phyloP scores from a whole-genome alignment of 2,329 filamentous ascomycete species.

The Phialocephala sp. region DNA sequence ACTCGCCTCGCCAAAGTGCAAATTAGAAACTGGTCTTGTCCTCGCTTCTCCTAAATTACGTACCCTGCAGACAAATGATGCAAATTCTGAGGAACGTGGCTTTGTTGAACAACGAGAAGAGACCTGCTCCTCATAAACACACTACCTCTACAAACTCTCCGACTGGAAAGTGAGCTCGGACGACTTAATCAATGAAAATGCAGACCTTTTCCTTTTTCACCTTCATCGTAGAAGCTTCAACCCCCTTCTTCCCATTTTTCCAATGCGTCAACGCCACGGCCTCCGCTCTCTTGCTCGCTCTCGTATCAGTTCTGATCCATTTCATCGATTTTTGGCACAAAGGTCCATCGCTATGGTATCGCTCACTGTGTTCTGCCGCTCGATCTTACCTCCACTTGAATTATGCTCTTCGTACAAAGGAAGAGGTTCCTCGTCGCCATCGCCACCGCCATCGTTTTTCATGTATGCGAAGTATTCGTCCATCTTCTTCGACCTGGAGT shows the following conservation, averaged over 20 bases:
- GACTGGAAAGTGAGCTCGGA: too few relatives aligned
- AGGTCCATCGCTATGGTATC: not conserved
- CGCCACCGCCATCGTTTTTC: not conserved
- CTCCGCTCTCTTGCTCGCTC: not conserved
- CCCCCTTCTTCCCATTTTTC: not conserved
- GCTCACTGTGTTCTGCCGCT: not conserved
- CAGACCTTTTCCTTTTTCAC: too few relatives aligned
- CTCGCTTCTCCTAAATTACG: too few relatives aligned
- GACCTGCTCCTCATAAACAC: too few relatives aligned
- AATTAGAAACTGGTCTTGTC: too few relatives aligned
- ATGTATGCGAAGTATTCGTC: not conserved
- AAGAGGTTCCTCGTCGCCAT: slow-evolving; percentile 1
- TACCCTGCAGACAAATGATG: too few relatives aligned
- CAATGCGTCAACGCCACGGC: not conserved
- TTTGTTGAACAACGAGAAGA: too few relatives aligned
- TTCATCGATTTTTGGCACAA: not conserved
- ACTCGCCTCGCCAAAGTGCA: too few relatives aligned
- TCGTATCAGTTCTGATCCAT: not conserved
- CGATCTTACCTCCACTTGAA: not conserved
- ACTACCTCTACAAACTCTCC: too few relatives aligned
- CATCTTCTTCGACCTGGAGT: not conserved
- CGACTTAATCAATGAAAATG: too few relatives aligned
- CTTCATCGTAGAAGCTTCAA: too few relatives aligned
- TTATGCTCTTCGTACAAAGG: not conserved
- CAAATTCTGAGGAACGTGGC: too few relatives aligned